Conservation (phyloP, 179 eudicot genomes). For the Sideroxylon spinosum region DNA sequence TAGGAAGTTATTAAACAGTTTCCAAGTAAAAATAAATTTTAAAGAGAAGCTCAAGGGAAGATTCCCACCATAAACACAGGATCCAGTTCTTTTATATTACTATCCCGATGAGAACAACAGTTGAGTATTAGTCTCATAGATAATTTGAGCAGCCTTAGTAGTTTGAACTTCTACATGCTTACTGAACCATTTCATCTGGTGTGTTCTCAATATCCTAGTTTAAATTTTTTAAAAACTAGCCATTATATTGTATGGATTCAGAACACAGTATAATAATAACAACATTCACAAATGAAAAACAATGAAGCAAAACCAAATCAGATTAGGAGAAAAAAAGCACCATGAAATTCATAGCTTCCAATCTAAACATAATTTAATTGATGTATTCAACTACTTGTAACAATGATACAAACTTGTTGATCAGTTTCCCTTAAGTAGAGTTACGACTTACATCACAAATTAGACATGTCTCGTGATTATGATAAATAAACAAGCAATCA, state of each 20-base stretch:
- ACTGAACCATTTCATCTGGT: conserved; percentile 7
- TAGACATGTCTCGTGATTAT: neutral
- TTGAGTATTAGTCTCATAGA: neutral
- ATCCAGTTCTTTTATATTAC: neutral
- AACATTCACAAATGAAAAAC: neutral
- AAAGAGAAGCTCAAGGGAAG: conserved; percentile 6
- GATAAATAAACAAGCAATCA: neutral
- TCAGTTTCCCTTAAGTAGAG: neutral
- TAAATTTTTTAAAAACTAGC: neutral
- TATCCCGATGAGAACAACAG: neutral
- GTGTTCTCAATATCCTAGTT: neutral
- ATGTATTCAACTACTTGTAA: conserved; percentile 1
- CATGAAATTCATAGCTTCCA: neutral
- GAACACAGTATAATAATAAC: neutral
- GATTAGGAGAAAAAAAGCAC: neutral
- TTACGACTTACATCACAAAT: neutral
- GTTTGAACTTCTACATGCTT: conserved; percentile 7
- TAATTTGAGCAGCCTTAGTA: neutral
- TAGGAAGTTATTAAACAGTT: neutral
- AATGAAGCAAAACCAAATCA: neutral
- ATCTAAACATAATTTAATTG: neutral
- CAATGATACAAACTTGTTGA: conserved; percentile 5
- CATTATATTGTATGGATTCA: neutral
- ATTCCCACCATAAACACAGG: neutral
- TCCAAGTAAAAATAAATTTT: neutral